A percentile compares a stretch with the other conserved stretches of the same genome.
Evolutionary conservation across 1,139 yeast genomes (phyloP).

Genomic region (Williopsis jadinii): DNA sequence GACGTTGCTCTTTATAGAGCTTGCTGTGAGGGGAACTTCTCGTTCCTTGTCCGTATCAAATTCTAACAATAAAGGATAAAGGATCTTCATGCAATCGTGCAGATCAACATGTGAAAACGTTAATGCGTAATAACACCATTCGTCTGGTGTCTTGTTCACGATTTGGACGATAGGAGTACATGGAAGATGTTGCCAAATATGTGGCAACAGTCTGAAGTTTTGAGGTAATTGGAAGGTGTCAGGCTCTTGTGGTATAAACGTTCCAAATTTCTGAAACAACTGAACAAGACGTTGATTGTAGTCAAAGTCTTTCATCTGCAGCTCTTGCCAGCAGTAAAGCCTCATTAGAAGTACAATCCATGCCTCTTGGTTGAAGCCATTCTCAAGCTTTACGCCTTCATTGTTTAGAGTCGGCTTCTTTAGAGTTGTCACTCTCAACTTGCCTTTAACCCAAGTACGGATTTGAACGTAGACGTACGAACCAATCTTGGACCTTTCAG

Average conservation of each 20-base stretch:
- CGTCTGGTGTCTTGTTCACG: slow-evolving; percentile 66
- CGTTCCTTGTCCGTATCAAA: not conserved
- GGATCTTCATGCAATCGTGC: slow-evolving; percentile 54
- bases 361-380: slow-evolving; percentile 58
- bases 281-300: slow-evolving; percentile 13
- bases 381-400: slow-evolving; percentile 9
- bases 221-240: slow-evolving; percentile 40
- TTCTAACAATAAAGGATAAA: slow-evolving; percentile 43
- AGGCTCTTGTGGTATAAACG: slow-evolving; percentile 14
- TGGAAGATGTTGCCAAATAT: slow-evolving; percentile 56
- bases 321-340: not conserved
- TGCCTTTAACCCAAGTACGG: slow-evolving; percentile 48
- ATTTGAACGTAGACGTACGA: slow-evolving; percentile 39
- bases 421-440: slow-evolving; percentile 51
- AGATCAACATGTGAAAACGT: slow-evolving; percentile 51
- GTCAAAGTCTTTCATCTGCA: not conserved
- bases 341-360: slow-evolving; percentile 42
- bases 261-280: slow-evolving; percentile 31
- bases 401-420: slow-evolving; percentile 28
- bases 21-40: not conserved
- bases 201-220: slow-evolving; percentile 59
- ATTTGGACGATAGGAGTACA: slow-evolving; percentile 62
- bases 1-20: slow-evolving; percentile 46
- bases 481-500: slow-evolving; percentile 11
- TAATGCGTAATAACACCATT: slow-evolving; percentile 60